Evolutionary conservation across 176 grass and related monocot genomes (phyloP), one percentile per base, ranked within the genome.

Genomic region (Olyra latifolia): DNA sequence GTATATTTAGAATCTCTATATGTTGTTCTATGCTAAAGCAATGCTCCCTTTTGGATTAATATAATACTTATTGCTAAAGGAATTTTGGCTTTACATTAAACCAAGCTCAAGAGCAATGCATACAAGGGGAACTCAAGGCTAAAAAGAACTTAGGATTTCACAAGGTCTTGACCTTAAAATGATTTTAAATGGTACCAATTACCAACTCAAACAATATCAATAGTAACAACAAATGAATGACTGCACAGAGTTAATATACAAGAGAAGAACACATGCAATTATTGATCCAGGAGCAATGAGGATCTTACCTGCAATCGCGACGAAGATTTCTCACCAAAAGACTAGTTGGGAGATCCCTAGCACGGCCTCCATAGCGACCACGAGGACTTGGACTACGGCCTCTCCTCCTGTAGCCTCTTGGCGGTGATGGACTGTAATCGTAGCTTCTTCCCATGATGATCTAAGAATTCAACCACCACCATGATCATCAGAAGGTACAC

Each of bases 311-410:
- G 75, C 95, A 94, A 74, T 98, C 95, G 2, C 80, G 85, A 23
- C 85, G 85, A 68, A 98, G 95, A 67, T 98, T 98, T 43, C 92
- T 77, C 49, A 98, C 92, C 71, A 98, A 71, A 81, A 98, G 92
- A 83, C 88, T 98, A 73, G 92, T 98, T 45, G 92, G 92, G 10
- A 90, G 87, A 69, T 94, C 92, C 80, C 87, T 88, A 71, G 24
- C 57, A 75, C 65, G 85, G 53, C 76, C 79, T 86, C 82, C 83
- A 74, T 89, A 78, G 25, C 71, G 83, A 68, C 87, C 85, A 72
- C 77, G 88, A 38, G 89, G 91, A 62, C 95, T 98, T 73, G 95
- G 91, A 84, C 90, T 94, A 32, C 83, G 76, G 28, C 38, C 80
- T 87, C 91, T 94, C 66, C 91, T 84, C 73, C 80, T 86, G 69